These are phyloP conservation scores for Mallotus nudiflorus DNA, from an alignment of 345 rosid species.

Conservation along the genomic window DNA sequence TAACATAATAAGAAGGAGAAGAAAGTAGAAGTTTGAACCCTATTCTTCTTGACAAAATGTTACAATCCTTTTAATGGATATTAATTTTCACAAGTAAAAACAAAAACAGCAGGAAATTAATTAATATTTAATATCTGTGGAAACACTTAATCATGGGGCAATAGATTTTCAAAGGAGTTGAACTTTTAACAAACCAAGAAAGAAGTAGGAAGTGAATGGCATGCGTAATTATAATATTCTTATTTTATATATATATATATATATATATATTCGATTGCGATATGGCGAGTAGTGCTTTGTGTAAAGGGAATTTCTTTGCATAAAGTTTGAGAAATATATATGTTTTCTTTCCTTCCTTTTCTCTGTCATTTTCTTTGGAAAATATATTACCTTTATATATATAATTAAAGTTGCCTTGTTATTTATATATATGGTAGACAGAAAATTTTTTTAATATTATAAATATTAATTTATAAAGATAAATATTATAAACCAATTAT, in stretches of 20 bases:
- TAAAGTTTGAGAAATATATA: background rate
- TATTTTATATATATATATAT: background rate
- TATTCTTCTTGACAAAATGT: background rate
- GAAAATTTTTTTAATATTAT: too few species aligned
- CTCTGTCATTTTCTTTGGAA: conserved; percentile 8
- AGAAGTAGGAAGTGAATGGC: conserved; percentile 2
- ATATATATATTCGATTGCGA: background rate
- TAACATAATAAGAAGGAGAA: too few species aligned
- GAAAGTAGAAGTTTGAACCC: background rate
- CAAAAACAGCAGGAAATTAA: background rate
- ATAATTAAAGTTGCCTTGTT: too few species aligned
- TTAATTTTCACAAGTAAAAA: background rate
- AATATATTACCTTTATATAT: background rate
- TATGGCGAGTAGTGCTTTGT: background rate
- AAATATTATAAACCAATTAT: too few species aligned
- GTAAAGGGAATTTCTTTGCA: conserved; percentile 3
- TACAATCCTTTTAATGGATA: conserved; percentile 3
- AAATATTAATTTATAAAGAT: too few species aligned
- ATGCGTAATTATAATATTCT: too few species aligned
- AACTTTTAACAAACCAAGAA: too few species aligned
- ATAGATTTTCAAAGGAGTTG: conserved; percentile 3
- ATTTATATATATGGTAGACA: too few species aligned
- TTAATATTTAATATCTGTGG: too few species aligned
- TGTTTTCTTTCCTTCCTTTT: background rate
- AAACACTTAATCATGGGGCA: background rate